Percentiles rank a stretch among this genome's conserved stretches.
phyloP scores from a whole-genome alignment of 2,329 filamentous ascomycete genomes.

The Bipolaris cookei region DNA sequence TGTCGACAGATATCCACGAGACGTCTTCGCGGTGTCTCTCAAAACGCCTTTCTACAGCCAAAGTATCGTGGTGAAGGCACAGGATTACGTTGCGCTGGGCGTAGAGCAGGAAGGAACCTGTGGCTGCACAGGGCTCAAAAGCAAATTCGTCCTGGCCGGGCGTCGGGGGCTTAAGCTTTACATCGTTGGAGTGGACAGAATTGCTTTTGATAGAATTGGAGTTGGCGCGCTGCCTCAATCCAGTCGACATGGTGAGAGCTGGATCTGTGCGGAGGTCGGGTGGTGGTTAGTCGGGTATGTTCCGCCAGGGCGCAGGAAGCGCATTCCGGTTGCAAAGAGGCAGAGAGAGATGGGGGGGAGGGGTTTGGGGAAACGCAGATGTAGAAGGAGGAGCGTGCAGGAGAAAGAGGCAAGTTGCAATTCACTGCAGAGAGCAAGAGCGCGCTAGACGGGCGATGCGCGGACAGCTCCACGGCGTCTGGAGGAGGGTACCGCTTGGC shows the following conservation, averaged over 20 bases:
- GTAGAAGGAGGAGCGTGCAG: slow-evolving; percentile 40
- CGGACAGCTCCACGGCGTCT: slow-evolving; percentile 47
- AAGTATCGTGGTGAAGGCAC: slow-evolving; percentile 88
- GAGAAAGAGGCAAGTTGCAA: slow-evolving; percentile 36
- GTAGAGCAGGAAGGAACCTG: slow-evolving; percentile 88
- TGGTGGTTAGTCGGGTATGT: slow-evolving; percentile 40
- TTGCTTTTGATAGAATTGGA: slow-evolving; percentile 44
- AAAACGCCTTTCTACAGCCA: slow-evolving; percentile 87
- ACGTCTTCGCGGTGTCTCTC: slow-evolving; percentile 83
- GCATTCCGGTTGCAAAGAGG: slow-evolving; percentile 38
- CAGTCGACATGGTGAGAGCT: slow-evolving; percentile 53
- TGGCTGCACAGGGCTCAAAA: slow-evolving; percentile 89
- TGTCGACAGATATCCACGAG: slow-evolving; percentile 84
- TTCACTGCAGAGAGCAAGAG: slow-evolving; percentile 48
- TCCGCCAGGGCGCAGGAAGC: slow-evolving; percentile 33
- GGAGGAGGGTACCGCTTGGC: slow-evolving; percentile 47
- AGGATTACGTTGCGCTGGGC: slow-evolving; percentile 81
- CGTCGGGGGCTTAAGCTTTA: slow-evolving; percentile 51
- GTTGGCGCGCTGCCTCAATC: slow-evolving; percentile 51
- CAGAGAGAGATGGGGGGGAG: slow-evolving; percentile 38
- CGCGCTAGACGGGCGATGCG: slow-evolving; percentile 46
- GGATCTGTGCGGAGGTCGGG: slow-evolving; percentile 28
- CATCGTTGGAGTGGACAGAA: slow-evolving; percentile 43
- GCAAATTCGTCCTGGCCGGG: slow-evolving; percentile 57
- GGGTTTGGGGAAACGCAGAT: slow-evolving; percentile 10